A percentile compares a stretch with the other conserved stretches of the same genome.
These are phyloP conservation scores for Aplosporella prunicola DNA, from an alignment of 2,329 filamentous ascomycete genomes.

Conservation along the genomic window DNA sequence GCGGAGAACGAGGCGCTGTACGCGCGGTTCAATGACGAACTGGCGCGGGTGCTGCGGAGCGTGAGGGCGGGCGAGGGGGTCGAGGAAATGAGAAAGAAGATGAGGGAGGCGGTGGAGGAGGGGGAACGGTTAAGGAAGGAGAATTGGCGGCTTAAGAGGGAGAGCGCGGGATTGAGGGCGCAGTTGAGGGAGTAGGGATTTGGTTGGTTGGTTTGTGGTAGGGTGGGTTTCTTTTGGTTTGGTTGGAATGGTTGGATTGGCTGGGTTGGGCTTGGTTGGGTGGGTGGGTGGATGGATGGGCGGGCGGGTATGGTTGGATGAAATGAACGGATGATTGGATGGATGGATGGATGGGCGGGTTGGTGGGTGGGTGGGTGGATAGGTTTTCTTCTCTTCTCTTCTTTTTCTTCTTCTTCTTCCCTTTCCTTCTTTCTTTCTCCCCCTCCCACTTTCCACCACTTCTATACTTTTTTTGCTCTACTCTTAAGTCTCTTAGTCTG, in stretches of 20 bases:
- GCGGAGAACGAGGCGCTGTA: constrained; percentile 91
- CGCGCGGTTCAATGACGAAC: constrained; percentile 82
- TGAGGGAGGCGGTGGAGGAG: constrained; percentile 71
- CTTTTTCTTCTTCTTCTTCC: background rate
- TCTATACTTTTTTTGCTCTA: background rate
- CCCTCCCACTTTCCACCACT: background rate
- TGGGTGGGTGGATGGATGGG: background rate
- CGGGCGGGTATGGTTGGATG: too few species aligned
- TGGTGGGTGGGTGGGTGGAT: background rate
- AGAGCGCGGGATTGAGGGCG: constrained; percentile 58
- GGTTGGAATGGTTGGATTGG: too few species aligned
- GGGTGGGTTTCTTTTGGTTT: too few species aligned
- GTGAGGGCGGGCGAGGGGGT: constrained; percentile 67
- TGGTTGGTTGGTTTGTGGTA: too few species aligned
- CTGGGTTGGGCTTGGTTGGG: constrained; percentile 1
- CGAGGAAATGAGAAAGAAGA: constrained; percentile 61
- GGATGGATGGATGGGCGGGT: background rate
- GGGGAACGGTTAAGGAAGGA: constrained; percentile 70
- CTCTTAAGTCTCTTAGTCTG: background rate
- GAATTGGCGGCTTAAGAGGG: constrained; percentile 71
- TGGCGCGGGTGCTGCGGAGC: constrained; percentile 60
- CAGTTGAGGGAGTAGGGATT: constrained; percentile 41
- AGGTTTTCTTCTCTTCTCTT: background rate
- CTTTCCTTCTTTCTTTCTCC: background rate
- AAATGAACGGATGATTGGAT: background rate